Conservation (phyloP, 495 filamentous ascomycete species). For the Talaromyces stipitatus region DNA sequence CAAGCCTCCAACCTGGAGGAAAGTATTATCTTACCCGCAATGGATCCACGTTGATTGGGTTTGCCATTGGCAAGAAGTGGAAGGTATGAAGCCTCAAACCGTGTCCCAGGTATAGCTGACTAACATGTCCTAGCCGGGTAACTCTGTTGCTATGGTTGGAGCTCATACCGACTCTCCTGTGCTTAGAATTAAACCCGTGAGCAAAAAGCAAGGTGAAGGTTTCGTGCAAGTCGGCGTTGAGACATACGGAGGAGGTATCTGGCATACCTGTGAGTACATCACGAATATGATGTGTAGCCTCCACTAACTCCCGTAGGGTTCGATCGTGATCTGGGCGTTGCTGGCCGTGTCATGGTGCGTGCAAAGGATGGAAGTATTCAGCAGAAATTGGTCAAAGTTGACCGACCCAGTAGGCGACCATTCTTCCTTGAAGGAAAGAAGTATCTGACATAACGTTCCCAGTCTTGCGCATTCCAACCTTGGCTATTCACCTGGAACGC, state of each 20-base stretch:
- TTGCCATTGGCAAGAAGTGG: conserved; percentile 90
- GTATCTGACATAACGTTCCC: neutral
- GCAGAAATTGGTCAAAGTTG: conserved; percentile 84
- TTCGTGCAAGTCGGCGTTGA: conserved; percentile 95
- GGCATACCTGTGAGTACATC: conserved; percentile 48
- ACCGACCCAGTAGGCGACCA: conserved; percentile 59
- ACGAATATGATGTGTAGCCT: neutral
- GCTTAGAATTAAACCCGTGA: conserved; percentile 86
- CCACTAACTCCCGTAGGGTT: conserved; percentile 54
- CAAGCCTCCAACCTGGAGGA: conserved; percentile 72
- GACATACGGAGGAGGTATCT: conserved; percentile 84
- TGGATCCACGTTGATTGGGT: conserved; percentile 87
- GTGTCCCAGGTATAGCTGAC: neutral
- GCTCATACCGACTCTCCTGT: conserved; percentile 94
- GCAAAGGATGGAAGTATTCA: conserved; percentile 63
- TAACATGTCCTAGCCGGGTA: conserved; percentile 56
- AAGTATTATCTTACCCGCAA: conserved; percentile 97
- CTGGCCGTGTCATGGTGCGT: conserved; percentile 80
- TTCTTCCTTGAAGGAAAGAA: neutral
- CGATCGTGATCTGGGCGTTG: conserved; percentile 87
- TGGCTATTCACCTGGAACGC: conserved; percentile 90
- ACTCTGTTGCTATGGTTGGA: conserved; percentile 90
- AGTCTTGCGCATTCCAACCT: conserved; percentile 81
- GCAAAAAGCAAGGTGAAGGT: conserved; percentile 78
- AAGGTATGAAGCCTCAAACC: conserved; percentile 34